These are phyloP conservation scores for Boletus hoseneyae DNA, from an alignment of 1,284 basidiomycete species.

Conservation along the genomic window DNA sequence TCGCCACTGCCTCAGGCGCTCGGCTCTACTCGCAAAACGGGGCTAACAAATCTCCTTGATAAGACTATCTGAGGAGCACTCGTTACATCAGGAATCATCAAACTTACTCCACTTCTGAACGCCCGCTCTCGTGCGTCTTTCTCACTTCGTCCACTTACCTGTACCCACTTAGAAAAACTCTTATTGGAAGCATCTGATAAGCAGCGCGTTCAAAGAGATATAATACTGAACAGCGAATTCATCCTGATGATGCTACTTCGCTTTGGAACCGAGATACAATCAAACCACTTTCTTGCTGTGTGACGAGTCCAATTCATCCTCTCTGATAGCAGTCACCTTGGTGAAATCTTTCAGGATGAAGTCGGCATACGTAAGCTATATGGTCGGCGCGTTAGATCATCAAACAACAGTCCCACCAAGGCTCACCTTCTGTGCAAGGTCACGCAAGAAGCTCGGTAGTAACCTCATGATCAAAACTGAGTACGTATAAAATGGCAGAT, in stretches of 20 bases:
- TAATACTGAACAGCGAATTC: neutral
- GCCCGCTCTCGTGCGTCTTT: neutral
- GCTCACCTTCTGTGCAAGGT: conserved; percentile 69
- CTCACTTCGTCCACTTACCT: neutral
- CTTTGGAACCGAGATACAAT: neutral
- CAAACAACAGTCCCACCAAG: neutral
- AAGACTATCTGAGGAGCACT: neutral
- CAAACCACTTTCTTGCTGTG: conserved; percentile 16
- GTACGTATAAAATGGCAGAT: conserved; percentile 71
- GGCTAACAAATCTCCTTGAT: too few relatives aligned
- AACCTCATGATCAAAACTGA: conserved; percentile 53
- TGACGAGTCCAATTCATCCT: conserved; percentile 36
- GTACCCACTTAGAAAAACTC: neutral
- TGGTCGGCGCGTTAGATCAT: conserved; percentile 10
- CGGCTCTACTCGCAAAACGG: neutral
- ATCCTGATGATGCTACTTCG: conserved; percentile 2
- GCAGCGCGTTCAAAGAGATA: neutral
- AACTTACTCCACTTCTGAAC: neutral
- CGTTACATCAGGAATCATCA: neutral
- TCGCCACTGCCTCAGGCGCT: too few relatives aligned
- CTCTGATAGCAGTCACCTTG: conserved; percentile 45
- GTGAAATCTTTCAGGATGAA: conserved; percentile 44
- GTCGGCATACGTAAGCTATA: conserved; percentile 46
- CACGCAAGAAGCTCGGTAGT: conserved; percentile 69
- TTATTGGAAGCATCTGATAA: neutral